These are phyloP conservation scores for Calonectria pseudoturangicola DNA, from an alignment of 2,329 filamentous ascomycete genomes.

Conservation along the genomic window DNA sequence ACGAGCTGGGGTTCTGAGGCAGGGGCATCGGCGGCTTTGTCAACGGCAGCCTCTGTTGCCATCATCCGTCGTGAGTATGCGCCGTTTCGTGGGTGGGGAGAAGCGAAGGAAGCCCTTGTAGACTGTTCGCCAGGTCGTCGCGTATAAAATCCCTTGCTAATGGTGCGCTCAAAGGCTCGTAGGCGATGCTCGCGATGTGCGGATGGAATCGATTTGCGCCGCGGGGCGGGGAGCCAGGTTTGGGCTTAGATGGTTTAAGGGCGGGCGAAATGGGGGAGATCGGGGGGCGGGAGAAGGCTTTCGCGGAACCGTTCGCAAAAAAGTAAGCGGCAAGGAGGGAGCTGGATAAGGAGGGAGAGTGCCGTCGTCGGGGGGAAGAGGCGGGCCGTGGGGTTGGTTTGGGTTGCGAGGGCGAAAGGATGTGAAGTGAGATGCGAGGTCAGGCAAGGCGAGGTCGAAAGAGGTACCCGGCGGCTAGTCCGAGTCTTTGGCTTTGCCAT, in stretches of 20 bases:
- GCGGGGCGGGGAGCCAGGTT: conserved; percentile 38
- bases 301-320: conserved; percentile 12
- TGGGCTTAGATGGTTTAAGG: conserved; percentile 39
- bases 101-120: conserved; percentile 55
- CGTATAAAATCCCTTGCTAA: conserved; percentile 40
- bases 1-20: conserved; percentile 68
- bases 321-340: conserved; percentile 20
- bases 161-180: conserved; percentile 44
- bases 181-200: conserved; percentile 37
- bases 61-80: conserved; percentile 75
- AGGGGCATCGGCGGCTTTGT: conserved; percentile 73
- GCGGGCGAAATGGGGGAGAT: conserved; percentile 26
- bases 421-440: conserved; percentile 41
- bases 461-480: conserved; percentile 56
- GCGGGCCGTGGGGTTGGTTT: conserved; percentile 39
- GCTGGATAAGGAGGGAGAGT: conserved; percentile 28
- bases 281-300: conserved; percentile 2
- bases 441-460: conserved; percentile 49
- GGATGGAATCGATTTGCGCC: conserved; percentile 39
- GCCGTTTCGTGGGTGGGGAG: conserved; percentile 55
- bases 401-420: conserved; percentile 41
- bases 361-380: conserved; percentile 40
- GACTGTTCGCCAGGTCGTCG: conserved; percentile 51
- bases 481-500: conserved; percentile 26
- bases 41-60: conserved; percentile 76